Percentiles rank a stretch among this genome's conserved stretches.
Conservation (phyloP, 2,329 filamentous ascomycete genomes). For the Cercospora zeae-maydis region DNA sequence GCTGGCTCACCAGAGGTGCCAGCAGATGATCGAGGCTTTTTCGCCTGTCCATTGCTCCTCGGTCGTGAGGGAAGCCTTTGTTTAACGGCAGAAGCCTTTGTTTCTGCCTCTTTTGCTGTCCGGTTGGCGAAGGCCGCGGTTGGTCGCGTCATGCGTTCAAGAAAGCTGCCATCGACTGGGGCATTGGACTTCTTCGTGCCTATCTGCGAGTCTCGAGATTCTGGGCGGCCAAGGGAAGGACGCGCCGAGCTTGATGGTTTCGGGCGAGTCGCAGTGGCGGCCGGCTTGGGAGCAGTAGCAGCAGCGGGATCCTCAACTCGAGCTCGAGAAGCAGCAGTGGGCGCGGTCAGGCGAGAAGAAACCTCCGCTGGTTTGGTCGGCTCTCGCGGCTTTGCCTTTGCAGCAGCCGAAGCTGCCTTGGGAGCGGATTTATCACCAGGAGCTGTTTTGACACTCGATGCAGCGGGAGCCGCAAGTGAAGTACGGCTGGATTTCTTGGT, state of each 20-base stretch:
- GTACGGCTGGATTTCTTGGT: slow-evolving; percentile 34
- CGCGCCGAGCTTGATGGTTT: slow-evolving; percentile 33
- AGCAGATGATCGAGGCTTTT: slow-evolving; percentile 9
- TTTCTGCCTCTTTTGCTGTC: slow-evolving; percentile 52
- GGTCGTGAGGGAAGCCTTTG: slow-evolving; percentile 16
- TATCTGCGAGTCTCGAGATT: slow-evolving; percentile 45
- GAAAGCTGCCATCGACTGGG: slow-evolving; percentile 65
- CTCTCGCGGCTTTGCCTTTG: slow-evolving; percentile 56
- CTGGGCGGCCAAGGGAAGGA: slow-evolving; percentile 45
- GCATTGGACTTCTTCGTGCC: slow-evolving; percentile 42
- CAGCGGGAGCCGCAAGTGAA: slow-evolving; percentile 36
- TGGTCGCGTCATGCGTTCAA: slow-evolving; percentile 78
- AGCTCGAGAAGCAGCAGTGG: slow-evolving; percentile 66
- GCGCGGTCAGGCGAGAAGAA: slow-evolving; percentile 64
- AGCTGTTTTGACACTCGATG: slow-evolving; percentile 31
- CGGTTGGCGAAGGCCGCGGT: slow-evolving; percentile 68
- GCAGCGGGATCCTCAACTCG: slow-evolving; percentile 47
- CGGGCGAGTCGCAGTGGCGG: slow-evolving; percentile 32
- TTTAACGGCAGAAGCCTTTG: slow-evolving; percentile 37
- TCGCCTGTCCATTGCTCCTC: slow-evolving; percentile 20
- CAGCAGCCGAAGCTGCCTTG: slow-evolving; percentile 15
- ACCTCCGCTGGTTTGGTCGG: slow-evolving; percentile 66
- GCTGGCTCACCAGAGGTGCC: neutral
- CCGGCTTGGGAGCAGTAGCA: slow-evolving; percentile 27
- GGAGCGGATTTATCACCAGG: slow-evolving; percentile 22